Base-by-base conservation (phyloP, 2,329 filamentous ascomycete species). In the Trichoderma sp. region DNA sequence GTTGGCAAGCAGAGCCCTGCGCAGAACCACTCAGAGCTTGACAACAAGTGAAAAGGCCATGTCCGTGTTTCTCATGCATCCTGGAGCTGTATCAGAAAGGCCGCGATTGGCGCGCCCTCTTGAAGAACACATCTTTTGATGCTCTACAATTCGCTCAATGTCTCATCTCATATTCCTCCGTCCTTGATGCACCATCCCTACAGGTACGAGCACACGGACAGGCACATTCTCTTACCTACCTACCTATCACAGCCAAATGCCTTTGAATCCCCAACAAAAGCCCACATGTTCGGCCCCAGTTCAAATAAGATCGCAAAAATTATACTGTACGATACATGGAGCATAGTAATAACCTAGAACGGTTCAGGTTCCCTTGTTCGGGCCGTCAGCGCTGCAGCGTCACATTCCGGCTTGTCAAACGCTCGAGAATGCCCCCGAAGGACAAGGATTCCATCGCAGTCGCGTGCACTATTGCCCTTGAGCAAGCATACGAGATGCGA, bases 21-120 rank as follows among this genome's bases (percentile, higher is more conserved):
- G 6, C 45, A 45, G 41, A 73, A 41, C 66, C 45, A 59, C 50
- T 69, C 45, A 59, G 29, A 27, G 31, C 33, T 18, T 29, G 18
- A 14, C 38, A 27, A 67, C 2, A 27, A 56, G 50, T 56, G 3
- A 66, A 18, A 31, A 21, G 24, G 50, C 27, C 6, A 18, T n/a
- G 24, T 29, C 12, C 53, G 59, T 12, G 59, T 35, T 53, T 24
- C 29, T 35, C 41, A 12, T 31, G 69, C 60, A 18, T 45, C 59
- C 4, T 53, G 38, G 31, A 53, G 41, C 59, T 64, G 69, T 50
- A 21, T 60, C 38, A 72, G 18, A 53, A 11, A 35, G 18, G 59
- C 69, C 38, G 69, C 56, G 59, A 64, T 72, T 72, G 59, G 69
- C 41, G 59, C 68, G 69, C 69, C 29, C 41, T 45, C 41, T 45